A percentile compares a stretch with the other conserved stretches of the same genome.
These are phyloP conservation scores for Podila epigama DNA, from an alignment of 192 early-diverging fungal genomes.

Conservation along the genomic window DNA sequence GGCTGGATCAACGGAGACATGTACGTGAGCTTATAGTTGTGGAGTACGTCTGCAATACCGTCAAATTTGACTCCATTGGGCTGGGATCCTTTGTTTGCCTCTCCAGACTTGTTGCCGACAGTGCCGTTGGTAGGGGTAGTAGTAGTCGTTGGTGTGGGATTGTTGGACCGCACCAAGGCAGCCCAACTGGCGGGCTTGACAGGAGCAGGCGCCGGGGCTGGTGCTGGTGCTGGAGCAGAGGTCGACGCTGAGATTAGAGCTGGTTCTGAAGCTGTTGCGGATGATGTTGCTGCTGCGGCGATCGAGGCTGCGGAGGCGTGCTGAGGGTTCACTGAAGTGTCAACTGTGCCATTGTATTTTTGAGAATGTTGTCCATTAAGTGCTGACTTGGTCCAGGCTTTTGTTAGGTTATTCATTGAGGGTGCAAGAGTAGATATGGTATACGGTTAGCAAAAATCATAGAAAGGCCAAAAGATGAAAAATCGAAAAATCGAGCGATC, in stretches of 20 bases:
- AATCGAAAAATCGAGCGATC: too few relatives aligned
- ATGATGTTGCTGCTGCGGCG: background rate
- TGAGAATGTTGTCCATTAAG: background rate
- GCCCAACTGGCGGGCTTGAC: constrained; percentile 57
- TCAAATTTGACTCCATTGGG: constrained; percentile 38
- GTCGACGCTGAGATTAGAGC: background rate
- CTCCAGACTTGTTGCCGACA: constrained; percentile 4
- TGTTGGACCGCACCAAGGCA: constrained; percentile 42
- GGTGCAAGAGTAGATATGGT: too few relatives aligned
- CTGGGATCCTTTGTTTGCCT: constrained; percentile 6
- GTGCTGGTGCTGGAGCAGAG: background rate
- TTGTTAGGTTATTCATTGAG: constrained; percentile 1
- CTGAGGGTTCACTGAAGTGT: background rate
- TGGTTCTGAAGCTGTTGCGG: background rate
- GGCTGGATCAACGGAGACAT: constrained; percentile 67
- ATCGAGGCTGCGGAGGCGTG: too few relatives aligned
- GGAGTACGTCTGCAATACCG: constrained; percentile 50
- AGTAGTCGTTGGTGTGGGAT: constrained; percentile 1
- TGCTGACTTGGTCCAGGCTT: background rate
- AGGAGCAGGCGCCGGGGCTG: constrained; percentile 12
- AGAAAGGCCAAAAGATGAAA: too few relatives aligned
- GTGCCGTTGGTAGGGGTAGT: constrained; percentile 33
- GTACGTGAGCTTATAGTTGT: constrained; percentile 52
- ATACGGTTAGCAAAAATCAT: too few relatives aligned
- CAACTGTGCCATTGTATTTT: constrained; percentile 28